A percentile compares a stretch with the other conserved stretches of the same genome.
phyloP scores from a whole-genome alignment of 208 protist genomes.

The Endotrypanum monterogeii region DNA sequence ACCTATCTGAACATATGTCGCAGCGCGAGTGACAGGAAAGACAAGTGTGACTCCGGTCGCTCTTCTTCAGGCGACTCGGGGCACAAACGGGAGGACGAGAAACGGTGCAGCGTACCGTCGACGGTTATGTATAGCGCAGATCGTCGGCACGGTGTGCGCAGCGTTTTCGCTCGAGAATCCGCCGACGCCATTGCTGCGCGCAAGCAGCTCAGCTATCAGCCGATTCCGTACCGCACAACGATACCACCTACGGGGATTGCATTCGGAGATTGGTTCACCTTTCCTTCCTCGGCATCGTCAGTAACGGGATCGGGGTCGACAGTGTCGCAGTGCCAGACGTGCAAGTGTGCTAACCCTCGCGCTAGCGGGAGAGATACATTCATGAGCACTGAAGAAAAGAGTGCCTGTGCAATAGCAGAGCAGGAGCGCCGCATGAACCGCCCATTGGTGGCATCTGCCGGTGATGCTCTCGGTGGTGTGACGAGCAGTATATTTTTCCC shows the following conservation, averaged over 20 bases:
- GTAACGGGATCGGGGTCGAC: neutral
- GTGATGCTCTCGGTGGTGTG: slow-evolving; percentile 26
- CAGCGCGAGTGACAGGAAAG: neutral
- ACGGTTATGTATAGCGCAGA: slow-evolving; percentile 67
- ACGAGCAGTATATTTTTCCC: slow-evolving; percentile 49
- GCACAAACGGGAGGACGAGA: neutral
- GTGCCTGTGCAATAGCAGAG: slow-evolving; percentile 8
- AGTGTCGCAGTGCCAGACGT: neutral
- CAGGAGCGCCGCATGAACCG: slow-evolving; percentile 23
- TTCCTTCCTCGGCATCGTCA: slow-evolving; percentile 15
- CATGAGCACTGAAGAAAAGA: slow-evolving; percentile 7
- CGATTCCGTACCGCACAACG: slow-evolving; percentile 46
- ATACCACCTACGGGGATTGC: slow-evolving; percentile 61
- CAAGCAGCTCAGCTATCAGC: slow-evolving; percentile 54
- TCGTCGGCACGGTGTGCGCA: slow-evolving; percentile 64
- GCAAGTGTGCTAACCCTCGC: neutral
- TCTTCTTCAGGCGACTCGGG: neutral
- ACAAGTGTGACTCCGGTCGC: neutral
- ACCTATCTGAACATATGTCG: neutral
- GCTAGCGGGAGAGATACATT: neutral
- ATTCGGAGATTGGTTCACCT: slow-evolving; percentile 64
- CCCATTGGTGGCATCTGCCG: slow-evolving; percentile 20
- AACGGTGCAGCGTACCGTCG: neutral
- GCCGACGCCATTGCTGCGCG: slow-evolving; percentile 56
- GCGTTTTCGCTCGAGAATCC: slow-evolving; percentile 77